Conservation (phyloP, 768 basidiomycete species). For the Phaeolepiota aurea region DNA sequence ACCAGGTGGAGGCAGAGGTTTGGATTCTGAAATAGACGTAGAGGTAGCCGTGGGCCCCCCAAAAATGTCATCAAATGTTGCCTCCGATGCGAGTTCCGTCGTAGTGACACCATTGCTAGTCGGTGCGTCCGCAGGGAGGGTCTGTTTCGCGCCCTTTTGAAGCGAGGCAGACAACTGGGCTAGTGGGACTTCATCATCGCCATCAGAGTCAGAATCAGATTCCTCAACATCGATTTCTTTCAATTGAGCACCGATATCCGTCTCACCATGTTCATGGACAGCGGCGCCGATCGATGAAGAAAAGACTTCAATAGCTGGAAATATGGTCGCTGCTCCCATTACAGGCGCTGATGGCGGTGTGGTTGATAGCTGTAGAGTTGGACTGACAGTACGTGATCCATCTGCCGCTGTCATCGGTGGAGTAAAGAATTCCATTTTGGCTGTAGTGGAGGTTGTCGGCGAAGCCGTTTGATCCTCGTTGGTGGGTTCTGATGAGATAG, state of each 20-base stretch:
- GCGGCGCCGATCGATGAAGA: constrained; percentile 10
- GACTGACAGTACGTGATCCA: constrained; percentile 9
- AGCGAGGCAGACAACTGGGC: constrained; percentile 13
- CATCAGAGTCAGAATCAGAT: constrained; percentile 44
- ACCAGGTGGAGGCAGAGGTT: background rate
- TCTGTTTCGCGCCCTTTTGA: constrained; percentile 3
- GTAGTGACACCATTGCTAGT: constrained; percentile 1
- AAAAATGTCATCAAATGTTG: constrained; percentile 18
- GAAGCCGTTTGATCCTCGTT: background rate
- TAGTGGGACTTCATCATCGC: constrained; percentile 36
- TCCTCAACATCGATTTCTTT: constrained; percentile 54
- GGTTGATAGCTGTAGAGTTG: constrained; percentile 10
- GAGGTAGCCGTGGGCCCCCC: constrained; percentile 9
- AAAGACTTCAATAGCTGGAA: constrained; percentile 27
- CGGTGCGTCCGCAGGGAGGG: constrained; percentile 1
- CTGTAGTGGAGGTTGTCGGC: background rate
- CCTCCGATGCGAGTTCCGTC: constrained; percentile 2
- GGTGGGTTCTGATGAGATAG: too few species aligned
- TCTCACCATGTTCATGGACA: too few species aligned
- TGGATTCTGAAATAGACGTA: background rate
- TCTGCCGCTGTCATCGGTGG: constrained; percentile 21
- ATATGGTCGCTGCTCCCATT: constrained; percentile 27
- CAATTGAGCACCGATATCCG: constrained; percentile 43
- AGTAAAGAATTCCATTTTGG: background rate
- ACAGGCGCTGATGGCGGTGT: constrained; percentile 19